Evolutionary conservation across 148 eudicot species (phyloP), one percentile per base, ranked within the genome.

Genomic region (Nyssa sinensis): DNA sequence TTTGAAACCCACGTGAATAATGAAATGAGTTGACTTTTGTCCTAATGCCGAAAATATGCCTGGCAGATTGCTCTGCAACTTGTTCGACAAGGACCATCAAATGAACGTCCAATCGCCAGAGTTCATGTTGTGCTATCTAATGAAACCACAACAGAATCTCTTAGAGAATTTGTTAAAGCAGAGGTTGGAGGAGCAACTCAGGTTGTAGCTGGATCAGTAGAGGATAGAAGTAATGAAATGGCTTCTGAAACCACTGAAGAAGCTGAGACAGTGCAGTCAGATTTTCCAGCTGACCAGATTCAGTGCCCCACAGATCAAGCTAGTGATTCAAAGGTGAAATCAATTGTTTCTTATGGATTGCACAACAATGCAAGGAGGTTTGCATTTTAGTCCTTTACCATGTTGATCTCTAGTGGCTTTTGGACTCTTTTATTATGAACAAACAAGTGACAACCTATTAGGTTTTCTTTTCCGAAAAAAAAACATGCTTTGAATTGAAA

Each of bases 21-120:
- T 31, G 34, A 62, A 23, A 12, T 61, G 47, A n/a, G 19, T 78
- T 25, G 29, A 44, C 17, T 34, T 59, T 70, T n/a, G 64, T 33
- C 53, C 30, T 62, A 69, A 57, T 23, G 41, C 49, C 21, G 24
- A 25, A 60, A 49, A 64, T 44, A 27, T 79, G 27, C n/a, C 24
- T 83, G 69, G 70, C 91, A 94, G 98, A 92, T 95, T 84, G 98
- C 98, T 75, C 76, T 95, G 61, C 81, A 85, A 78, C 97, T 95
- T 84, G 98, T 95, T 39, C 81, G 97, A 29, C 79, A 80, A 71
- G 89, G 89, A 78, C 85, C 82, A 68, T 39, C 71, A 33, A 66
- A 53, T 53, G 92, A 84, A 30, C 80, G 75, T 66, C 28, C 74
- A 30, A 51, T 62, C 69, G 64, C 79, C 44, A 70, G 60, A 21